Conservation (phyloP, 148 eudicot genomes). For the Vaccinium corymbosum region DNA sequence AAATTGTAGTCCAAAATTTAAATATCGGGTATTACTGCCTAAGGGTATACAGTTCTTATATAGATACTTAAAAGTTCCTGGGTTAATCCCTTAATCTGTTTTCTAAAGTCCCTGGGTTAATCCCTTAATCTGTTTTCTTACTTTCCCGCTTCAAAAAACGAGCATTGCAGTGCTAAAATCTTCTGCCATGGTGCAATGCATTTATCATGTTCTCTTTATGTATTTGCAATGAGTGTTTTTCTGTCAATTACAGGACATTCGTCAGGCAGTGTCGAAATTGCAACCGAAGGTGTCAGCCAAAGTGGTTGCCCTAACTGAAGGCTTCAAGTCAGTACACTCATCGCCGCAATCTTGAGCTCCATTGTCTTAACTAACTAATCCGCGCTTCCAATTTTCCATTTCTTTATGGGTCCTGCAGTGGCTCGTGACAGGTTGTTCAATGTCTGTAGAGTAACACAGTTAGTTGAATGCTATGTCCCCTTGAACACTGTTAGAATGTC, state of each 20-base stretch:
- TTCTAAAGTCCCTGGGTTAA: not conserved
- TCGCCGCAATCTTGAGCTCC: slow-evolving; percentile 13
- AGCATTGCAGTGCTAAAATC: not conserved
- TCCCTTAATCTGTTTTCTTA: not conserved
- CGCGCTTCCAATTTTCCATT: not conserved
- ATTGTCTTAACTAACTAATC: not conserved
- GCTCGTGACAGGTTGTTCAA: not conserved
- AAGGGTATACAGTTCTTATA: not conserved
- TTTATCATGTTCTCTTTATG: not conserved
- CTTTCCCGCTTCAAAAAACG: not conserved
- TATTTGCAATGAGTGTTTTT: not conserved
- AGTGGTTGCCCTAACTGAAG: slow-evolving; percentile 84
- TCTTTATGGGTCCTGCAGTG: not conserved
- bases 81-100: not conserved
- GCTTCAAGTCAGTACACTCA: slow-evolving; percentile 60
- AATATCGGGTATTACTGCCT: no score
- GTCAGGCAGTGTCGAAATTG: slow-evolving; percentile 77
- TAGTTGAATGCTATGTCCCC: not conserved
- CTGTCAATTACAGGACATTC: slow-evolving; percentile 61
- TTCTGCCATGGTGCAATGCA: not conserved
- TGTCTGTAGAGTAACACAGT: not conserved
- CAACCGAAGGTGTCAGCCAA: slow-evolving; percentile 82
- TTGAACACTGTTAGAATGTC: not conserved
- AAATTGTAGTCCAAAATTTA: no score
- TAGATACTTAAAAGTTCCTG: not conserved